phyloP scores from a whole-genome alignment of 768 basidiomycete species.

The Austroboletus eburneus region DNA sequence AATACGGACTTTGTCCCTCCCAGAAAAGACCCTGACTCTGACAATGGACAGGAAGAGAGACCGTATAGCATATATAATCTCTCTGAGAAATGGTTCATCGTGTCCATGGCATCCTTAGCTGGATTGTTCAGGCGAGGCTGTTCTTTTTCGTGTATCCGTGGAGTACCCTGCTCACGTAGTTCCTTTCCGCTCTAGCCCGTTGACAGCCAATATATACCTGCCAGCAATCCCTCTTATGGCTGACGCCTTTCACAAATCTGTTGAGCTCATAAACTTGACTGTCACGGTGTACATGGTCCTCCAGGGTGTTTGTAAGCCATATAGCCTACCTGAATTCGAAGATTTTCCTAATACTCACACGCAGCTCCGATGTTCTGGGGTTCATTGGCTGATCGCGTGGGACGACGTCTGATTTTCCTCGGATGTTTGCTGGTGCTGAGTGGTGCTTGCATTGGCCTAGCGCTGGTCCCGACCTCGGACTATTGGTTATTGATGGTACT shows the following conservation, averaged over 20 bases:
- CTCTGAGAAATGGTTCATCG: constrained; percentile 72
- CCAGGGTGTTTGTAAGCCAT: constrained; percentile 39
- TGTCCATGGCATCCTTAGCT: constrained; percentile 55
- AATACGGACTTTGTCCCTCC: too few relatives aligned
- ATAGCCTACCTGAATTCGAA: background rate
- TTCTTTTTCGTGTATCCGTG: too few relatives aligned
- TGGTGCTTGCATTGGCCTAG: constrained; percentile 61
- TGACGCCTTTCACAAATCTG: constrained; percentile 52
- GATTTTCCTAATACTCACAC: background rate
- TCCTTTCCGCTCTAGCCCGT: constrained; percentile 55
- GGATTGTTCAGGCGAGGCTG: constrained; percentile 57
- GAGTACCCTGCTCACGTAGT: too few relatives aligned
- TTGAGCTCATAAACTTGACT: constrained; percentile 74
- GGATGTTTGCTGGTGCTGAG: constrained; percentile 60
- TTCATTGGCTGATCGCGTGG: constrained; percentile 60
- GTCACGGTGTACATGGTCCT: constrained; percentile 60
- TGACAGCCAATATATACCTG: constrained; percentile 76
- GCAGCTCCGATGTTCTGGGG: constrained; percentile 59
- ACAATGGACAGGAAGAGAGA: constrained; percentile 2
- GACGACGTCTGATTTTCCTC: constrained; percentile 61
- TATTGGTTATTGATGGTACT: constrained; percentile 81
- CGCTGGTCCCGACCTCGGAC: constrained; percentile 48
- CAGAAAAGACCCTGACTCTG: too few relatives aligned
- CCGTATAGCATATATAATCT: too few relatives aligned
- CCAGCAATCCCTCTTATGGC: constrained; percentile 73